Percentiles rank a stretch among this genome's conserved stretches.
phyloP scores from a whole-genome alignment of 2,329 filamentous ascomycete species.

The Aureobasidium melanogenum region DNA sequence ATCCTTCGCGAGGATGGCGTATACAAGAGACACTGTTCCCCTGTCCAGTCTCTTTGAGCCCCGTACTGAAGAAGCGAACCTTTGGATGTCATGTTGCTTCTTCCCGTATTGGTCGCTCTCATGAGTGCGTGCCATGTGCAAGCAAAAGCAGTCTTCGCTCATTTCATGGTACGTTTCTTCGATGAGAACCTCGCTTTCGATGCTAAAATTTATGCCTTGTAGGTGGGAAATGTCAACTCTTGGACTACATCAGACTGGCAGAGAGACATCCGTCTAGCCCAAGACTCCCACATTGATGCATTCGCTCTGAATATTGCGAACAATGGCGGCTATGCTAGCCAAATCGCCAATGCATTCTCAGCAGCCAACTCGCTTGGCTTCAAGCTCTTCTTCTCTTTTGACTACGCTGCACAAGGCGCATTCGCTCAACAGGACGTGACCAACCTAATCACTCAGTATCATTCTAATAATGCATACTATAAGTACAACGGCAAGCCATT shows the following conservation, averaged over 20 bases:
- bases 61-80: background rate
- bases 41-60: background rate
- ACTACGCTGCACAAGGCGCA: slow-evolving; percentile 42
- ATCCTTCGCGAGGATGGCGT: background rate
- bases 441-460: slow-evolving; percentile 41
- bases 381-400: slow-evolving; percentile 50
- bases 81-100: background rate
- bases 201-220: background rate
- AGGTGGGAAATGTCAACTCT: background rate
- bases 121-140: slow-evolving; percentile 1
- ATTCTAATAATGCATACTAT: slow-evolving; percentile 37
- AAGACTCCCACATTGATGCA: slow-evolving; percentile 31
- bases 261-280: background rate
- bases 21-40: background rate
- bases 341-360: slow-evolving; percentile 27
- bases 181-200: too few relatives aligned
- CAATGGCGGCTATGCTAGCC: background rate
- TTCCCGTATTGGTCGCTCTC: background rate
- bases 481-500: slow-evolving; percentile 42
- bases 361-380: slow-evolving; percentile 38
- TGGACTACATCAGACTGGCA: background rate
- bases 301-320: slow-evolving; percentile 44
- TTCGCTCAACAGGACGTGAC: slow-evolving; percentile 27
- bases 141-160: slow-evolving; percentile 4
- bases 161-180: background rate